A percentile compares a stretch with the other conserved stretches of the same genome.
These are phyloP conservation scores for Nicotiana obtusifolia DNA, from an alignment of 257 asterid genomes.

Conservation along the genomic window DNA sequence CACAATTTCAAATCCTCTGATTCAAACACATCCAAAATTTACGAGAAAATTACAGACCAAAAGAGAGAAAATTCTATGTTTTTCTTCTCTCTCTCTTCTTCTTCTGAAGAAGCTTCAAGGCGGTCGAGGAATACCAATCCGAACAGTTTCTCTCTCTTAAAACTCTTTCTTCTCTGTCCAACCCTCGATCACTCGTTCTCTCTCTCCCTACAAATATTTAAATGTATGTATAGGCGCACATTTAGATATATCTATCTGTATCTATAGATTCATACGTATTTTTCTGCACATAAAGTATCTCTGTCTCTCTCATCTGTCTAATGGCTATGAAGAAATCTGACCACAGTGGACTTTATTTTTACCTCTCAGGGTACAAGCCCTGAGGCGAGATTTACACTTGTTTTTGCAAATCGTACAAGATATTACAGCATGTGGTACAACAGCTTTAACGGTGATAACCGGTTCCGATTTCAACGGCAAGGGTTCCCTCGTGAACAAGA, in stretches of 20 bases:
- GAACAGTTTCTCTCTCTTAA: constrained; percentile 16
- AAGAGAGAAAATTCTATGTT: constrained; percentile 4
- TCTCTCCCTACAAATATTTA: neutral
- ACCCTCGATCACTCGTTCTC: neutral
- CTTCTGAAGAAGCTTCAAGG: constrained; percentile 11
- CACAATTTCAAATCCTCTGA: constrained; percentile 17
- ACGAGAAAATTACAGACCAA: neutral
- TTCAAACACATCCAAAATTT: neutral
- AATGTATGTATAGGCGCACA: neutral
- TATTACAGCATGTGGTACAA: neutral
- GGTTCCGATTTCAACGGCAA: constrained; percentile 1
- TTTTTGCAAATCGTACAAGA: neutral
- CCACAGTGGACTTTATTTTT: neutral
- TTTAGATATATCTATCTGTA: neutral
- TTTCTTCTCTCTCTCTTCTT: neutral
- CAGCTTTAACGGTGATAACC: neutral
- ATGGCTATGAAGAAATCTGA: neutral
- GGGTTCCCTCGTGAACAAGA: neutral
- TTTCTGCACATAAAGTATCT: neutral
- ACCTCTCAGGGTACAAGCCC: neutral
- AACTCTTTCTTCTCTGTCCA: constrained; percentile 13
- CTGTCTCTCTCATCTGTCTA: neutral
- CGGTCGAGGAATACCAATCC: constrained; percentile 30
- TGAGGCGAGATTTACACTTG: neutral
- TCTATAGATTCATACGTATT: neutral